These are phyloP conservation scores for Elsinoe batatas DNA, from an alignment of 2,329 filamentous ascomycete species.

Conservation along the genomic window DNA sequence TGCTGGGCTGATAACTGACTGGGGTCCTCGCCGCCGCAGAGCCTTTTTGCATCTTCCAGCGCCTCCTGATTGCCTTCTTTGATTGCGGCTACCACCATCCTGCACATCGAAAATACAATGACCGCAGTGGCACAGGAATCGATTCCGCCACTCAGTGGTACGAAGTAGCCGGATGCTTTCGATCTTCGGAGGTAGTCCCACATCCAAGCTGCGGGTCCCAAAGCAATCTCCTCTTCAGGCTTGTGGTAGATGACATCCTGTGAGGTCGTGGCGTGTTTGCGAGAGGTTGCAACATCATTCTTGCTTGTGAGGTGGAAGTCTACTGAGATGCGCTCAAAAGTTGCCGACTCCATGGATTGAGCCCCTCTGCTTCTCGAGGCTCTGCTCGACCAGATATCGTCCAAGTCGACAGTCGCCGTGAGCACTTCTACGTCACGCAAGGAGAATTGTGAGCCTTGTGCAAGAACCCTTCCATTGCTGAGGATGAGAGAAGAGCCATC, in stretches of 20 bases:
- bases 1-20: conserved; percentile 45
- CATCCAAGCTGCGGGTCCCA: conserved; percentile 55
- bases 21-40: conserved; percentile 44
- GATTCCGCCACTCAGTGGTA: conserved; percentile 51
- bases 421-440: conserved; percentile 48
- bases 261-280: conserved; percentile 36
- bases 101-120: conserved; percentile 40
- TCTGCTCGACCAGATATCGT: conserved; percentile 57
- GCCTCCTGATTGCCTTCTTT: conserved; percentile 44
- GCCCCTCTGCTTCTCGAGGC: conserved; percentile 47
- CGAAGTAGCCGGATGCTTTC: conserved; percentile 44
- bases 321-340: conserved; percentile 38
- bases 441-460: conserved; percentile 57
- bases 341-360: conserved; percentile 43
- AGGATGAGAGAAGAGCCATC: conserved; percentile 55
- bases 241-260: conserved; percentile 45
- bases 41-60: conserved; percentile 42
- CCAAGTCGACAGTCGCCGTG: conserved; percentile 49
- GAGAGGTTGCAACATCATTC: conserved; percentile 25
- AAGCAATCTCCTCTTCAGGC: conserved; percentile 58
- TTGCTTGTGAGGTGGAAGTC: conserved; percentile 35
- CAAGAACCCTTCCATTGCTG: conserved; percentile 52
- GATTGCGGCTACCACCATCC: conserved; percentile 46
- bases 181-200: conserved; percentile 53
- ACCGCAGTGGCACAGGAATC: conserved; percentile 49